A percentile compares a stretch with the other conserved stretches of the same genome.
phyloP scores from a whole-genome alignment of 176 grass and related monocot genomes.

The Eleusine indica region DNA sequence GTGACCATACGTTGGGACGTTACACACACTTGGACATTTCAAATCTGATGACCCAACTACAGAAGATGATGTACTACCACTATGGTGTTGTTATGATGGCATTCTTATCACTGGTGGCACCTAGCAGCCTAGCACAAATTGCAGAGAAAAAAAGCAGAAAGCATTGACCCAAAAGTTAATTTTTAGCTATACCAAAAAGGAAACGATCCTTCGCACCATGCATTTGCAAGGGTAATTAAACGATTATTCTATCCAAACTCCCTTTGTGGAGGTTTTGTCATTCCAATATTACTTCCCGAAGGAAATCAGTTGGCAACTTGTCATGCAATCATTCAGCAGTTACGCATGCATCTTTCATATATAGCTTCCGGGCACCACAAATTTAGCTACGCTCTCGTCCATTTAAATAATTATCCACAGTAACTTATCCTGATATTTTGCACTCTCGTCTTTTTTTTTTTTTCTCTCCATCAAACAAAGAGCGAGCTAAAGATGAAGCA shows the following conservation, averaged over 20 bases:
- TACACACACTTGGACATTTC: slow-evolving; percentile 18
- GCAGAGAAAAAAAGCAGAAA: neutral
- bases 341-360: neutral
- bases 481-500: slow-evolving; percentile 26
- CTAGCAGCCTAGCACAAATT: neutral
- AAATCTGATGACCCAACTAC: slow-evolving; percentile 4
- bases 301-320: neutral
- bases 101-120: neutral
- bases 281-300: neutral
- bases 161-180: neutral
- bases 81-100: neutral
- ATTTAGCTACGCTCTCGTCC: neutral
- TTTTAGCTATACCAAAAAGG: neutral
- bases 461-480: slow-evolving; percentile 22
- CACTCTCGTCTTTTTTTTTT: neutral
- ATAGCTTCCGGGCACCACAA: neutral
- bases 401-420: neutral
- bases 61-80: slow-evolving; percentile 3
- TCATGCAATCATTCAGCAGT: neutral
- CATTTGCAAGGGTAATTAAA: neutral
- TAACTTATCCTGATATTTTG: slow-evolving; percentile 6
- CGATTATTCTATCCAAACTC: neutral
- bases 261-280: neutral
- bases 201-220: neutral
- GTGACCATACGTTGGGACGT: slow-evolving; percentile 21